Base-by-base conservation (phyloP, 1,284 basidiomycete genomes). In the Trametes polyzona region DNA sequence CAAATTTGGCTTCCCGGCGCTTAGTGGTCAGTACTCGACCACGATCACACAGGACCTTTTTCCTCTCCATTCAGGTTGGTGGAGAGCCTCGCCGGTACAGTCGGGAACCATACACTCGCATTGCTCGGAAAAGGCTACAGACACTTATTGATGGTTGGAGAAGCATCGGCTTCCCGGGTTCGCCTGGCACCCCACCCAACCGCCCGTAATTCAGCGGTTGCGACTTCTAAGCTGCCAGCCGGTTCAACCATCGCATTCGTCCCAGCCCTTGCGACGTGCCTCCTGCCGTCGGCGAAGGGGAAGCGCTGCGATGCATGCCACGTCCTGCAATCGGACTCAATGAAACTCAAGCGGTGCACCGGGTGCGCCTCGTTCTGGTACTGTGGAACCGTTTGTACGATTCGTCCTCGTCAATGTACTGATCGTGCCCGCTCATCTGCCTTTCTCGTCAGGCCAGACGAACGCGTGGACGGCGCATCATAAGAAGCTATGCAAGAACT, bases 311-410 rank as follows among this genome's bases (percentile, higher is more conserved):
- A 92, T 67, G 67, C 73, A 32, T 91, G 89, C 65, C 78, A 83
- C 62, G 68, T 69, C 7, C 33, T 56, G 11, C 64, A 65, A 26
- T 59, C 47, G 1, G 65, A 61, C 14, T 55, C 36, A 14, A 68
- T 82, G 36, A 77, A 70, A 51, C 65, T 75, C 14, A 65, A 59
- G 30, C 79, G 76, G 65, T 90, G 88, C 63, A 77, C 81, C 2
- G 83, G 83, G 12, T 90, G 88, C 62, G 81, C 78, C 16, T 78
- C 80, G 0, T 90, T 87, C 67, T 90, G 83, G 80, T 92, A 92
- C 65, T 92, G 89, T 65, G 78, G 80, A 60, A 63, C 72, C 26
- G 66, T 75, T 69, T 92, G 88, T 90, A 72, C 71, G 47, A 23
- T 24, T 29, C 5, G 19, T n/a, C 7, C 16, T 11, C 41, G 0